phyloP scores from a whole-genome alignment of 176 grass and related monocot species.

The Puya raimondii region DNA sequence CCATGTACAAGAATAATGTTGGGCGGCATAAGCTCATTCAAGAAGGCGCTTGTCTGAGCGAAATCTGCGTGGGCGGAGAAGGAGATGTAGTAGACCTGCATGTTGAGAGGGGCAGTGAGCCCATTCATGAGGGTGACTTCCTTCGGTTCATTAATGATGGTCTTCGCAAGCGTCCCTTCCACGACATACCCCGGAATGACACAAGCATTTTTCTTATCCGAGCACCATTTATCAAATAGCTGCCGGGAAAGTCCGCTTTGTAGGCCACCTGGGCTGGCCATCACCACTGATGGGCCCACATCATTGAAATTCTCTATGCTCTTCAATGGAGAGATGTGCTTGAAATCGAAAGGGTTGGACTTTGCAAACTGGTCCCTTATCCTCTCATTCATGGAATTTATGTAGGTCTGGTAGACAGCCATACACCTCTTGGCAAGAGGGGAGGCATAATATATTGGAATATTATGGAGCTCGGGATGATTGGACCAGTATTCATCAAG shows the following conservation, averaged over 20 bases:
- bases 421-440: conserved; percentile 94
- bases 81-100: conserved; percentile 88
- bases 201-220: conserved; percentile 91
- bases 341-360: conserved; percentile 86
- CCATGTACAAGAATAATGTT: conserved; percentile 97
- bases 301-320: conserved; percentile 96
- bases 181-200: conserved; percentile 91
- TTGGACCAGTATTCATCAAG: conserved; percentile 94
- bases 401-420: conserved; percentile 97
- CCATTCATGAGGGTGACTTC: conserved; percentile 91
- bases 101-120: conserved; percentile 77
- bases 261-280: conserved; percentile 76
- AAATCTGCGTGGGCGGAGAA: conserved; percentile 97
- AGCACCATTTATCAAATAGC: conserved; percentile 91
- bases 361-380: conserved; percentile 87
- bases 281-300: conserved; percentile 84
- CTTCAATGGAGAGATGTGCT: conserved; percentile 76
- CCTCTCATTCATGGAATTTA: conserved; percentile 96
- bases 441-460: conserved; percentile 93
- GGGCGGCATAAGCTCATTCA: conserved; percentile 67
- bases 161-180: conserved; percentile 82
- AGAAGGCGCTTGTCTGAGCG: conserved; percentile 74
- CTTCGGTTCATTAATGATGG: conserved; percentile 88
- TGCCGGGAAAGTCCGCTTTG: conserved; percentile 91
- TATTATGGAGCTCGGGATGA: conserved; percentile 84